Evolutionary conservation across 169 alveolate species (phyloP).

Genomic region (Cyclospora cayetanensis): DNA sequence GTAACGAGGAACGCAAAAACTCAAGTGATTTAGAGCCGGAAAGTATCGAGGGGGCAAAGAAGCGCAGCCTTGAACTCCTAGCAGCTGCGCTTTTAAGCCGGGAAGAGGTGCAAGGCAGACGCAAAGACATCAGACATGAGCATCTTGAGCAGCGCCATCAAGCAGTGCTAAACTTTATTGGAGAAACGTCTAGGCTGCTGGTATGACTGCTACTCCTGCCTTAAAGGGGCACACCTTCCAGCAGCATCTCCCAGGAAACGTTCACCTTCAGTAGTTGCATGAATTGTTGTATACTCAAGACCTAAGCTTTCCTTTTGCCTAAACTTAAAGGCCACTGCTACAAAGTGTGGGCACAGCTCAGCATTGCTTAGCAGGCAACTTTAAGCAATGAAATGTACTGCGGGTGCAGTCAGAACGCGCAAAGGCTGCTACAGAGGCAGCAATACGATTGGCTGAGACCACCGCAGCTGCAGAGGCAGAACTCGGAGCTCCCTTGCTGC

Average conservation of each 20-base stretch:
- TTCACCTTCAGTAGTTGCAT: too few relatives aligned
- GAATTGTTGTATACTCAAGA: background rate
- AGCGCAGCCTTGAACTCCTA: background rate
- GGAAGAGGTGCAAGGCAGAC: conserved; percentile 11
- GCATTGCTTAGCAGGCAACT: too few relatives aligned
- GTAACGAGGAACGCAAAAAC: background rate
- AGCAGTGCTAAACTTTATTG: conserved; percentile 27
- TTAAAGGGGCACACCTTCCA: background rate
- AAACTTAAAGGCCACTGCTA: too few relatives aligned
- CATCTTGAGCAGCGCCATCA: conserved; percentile 29
- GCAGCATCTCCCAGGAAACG: background rate
- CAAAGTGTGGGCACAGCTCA: too few relatives aligned
- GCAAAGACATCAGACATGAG: conserved; percentile 21
- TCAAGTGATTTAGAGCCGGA: background rate
- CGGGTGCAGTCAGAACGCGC: conserved; percentile 49
- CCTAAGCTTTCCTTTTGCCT: background rate
- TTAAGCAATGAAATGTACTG: too few relatives aligned
- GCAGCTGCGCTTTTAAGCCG: conserved; percentile 52
- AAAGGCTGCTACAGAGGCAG: background rate
- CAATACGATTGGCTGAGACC: background rate
- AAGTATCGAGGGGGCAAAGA: conserved; percentile 8
- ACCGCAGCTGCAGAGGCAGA: conserved; percentile 32
- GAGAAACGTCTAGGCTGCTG: conserved; percentile 12
- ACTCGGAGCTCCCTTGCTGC: conserved; percentile 20
- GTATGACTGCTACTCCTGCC: conserved; percentile 7